Evolutionary conservation across 208 protist genomes (phyloP).

Genomic region (Trypanosoma melophagium): DNA sequence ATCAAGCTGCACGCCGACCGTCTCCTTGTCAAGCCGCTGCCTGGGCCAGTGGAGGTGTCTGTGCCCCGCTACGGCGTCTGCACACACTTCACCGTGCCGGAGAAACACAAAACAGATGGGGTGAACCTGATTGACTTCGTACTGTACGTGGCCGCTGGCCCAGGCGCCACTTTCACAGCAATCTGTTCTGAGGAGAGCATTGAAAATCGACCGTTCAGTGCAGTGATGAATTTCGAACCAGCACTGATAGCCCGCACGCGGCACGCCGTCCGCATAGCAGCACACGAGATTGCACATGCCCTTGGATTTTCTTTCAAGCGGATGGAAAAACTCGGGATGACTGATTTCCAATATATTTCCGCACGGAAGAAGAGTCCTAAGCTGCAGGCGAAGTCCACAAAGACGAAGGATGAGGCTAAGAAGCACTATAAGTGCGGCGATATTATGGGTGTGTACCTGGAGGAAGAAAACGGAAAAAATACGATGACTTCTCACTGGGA

Average conservation of each 20-base stretch:
- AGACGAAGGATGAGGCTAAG: constrained; percentile 31
- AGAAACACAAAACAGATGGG: constrained; percentile 1
- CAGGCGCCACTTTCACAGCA: background rate
- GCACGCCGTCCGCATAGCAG: constrained; percentile 24
- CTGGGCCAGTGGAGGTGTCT: background rate
- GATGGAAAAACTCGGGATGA: constrained; percentile 12
- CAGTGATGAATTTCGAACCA: constrained; percentile 51
- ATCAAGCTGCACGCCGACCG: constrained; percentile 24
- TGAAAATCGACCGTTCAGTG: constrained; percentile 28
- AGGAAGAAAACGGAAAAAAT: constrained; percentile 48
- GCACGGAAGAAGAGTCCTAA: constrained; percentile 37
- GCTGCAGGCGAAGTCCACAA: constrained; percentile 32
- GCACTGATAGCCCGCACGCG: constrained; percentile 24
- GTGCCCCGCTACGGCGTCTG: background rate
- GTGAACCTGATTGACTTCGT: constrained; percentile 12
- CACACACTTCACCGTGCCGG: constrained; percentile 19
- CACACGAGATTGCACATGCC: constrained; percentile 82
- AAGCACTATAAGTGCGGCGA: constrained; percentile 63
- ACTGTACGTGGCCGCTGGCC: constrained; percentile 20
- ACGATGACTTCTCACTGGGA: constrained; percentile 84
- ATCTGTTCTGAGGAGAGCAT: constrained; percentile 8
- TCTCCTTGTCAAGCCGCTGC: constrained; percentile 19
- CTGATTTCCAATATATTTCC: background rate
- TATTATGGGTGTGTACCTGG: constrained; percentile 66
- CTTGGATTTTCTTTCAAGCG: constrained; percentile 39